phyloP scores from a whole-genome alignment of 2,329 filamentous ascomycete species.

The Pseudogymnoascus sp. region DNA sequence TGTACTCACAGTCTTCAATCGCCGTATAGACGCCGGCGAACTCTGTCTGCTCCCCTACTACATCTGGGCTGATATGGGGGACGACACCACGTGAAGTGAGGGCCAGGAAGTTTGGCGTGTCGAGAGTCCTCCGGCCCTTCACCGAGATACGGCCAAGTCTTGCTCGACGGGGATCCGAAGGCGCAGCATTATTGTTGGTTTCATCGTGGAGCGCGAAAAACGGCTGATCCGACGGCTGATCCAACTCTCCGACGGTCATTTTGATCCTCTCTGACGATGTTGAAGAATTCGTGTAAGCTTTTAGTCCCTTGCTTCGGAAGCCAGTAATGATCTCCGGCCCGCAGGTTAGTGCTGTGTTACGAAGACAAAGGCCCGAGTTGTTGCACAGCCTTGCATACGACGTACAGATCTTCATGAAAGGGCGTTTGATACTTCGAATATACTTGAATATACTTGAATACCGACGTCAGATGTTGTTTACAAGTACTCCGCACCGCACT shows the following conservation, averaged over 20 bases:
- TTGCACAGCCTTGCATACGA: neutral
- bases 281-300: constrained; percentile 1
- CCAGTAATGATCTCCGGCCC: constrained; percentile 2
- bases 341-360: neutral
- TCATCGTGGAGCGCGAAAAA: constrained; percentile 4
- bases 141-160: constrained; percentile 43
- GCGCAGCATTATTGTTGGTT: neutral
- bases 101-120: constrained; percentile 77
- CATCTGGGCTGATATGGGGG: constrained; percentile 85
- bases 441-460: neutral
- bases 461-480: neutral
- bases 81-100: constrained; percentile 76
- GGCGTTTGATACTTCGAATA: neutral
- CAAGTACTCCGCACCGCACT: neutral
- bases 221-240: neutral
- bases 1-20: constrained; percentile 82
- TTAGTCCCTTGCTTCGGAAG: constrained; percentile 3
- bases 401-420: neutral
- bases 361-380: neutral
- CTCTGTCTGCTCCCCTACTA: constrained; percentile 55
- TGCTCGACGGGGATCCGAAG: constrained; percentile 7
- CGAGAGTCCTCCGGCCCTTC: constrained; percentile 53
- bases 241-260: neutral
- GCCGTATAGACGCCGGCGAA: constrained; percentile 70
- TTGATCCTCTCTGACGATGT: neutral